Conservation (phyloP, 805 yeast species). For the Monosporozyma aerobia region DNA sequence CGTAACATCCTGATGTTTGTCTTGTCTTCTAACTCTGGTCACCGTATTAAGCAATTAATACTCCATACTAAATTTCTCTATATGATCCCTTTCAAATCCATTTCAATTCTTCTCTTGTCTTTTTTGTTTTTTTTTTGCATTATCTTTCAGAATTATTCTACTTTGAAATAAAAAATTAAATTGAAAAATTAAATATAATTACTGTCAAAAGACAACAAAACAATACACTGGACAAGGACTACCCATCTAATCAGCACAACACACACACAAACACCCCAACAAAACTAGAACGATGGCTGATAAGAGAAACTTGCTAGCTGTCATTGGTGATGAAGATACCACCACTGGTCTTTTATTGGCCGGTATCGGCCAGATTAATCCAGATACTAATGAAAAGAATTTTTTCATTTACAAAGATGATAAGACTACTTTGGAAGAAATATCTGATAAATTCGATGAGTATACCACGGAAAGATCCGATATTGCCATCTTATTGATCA, state of each 20-base stretch:
- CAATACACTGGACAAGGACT: neutral
- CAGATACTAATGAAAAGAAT: conserved; percentile 51
- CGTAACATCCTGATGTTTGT: neutral
- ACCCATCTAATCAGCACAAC: too few species aligned
- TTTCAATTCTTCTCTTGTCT: too few species aligned
- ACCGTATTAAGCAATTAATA: too few species aligned
- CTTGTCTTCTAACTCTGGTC: too few species aligned
- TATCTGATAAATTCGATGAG: conserved; percentile 63
- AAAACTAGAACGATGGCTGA: conserved; percentile 14
- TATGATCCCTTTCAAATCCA: too few species aligned
- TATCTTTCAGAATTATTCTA: too few species aligned
- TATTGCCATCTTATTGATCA: conserved; percentile 85
- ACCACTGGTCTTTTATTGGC: conserved; percentile 93
- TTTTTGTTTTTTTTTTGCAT: too few species aligned
- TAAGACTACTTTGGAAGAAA: conserved; percentile 66
- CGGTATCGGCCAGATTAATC: conserved; percentile 78
- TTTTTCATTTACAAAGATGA: conserved; percentile 70
- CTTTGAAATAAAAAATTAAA: neutral
- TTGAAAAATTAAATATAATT: neutral
- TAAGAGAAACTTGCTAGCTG: conserved; percentile 80
- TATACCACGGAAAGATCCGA: conserved; percentile 74
- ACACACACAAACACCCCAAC: neutral
- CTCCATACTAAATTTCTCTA: too few species aligned
- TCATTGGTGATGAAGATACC: conserved; percentile 96
- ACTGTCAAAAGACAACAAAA: neutral